Evolutionary conservation across 768 basidiomycete genomes (phyloP).

Genomic region (Tylopilus felleus): DNA sequence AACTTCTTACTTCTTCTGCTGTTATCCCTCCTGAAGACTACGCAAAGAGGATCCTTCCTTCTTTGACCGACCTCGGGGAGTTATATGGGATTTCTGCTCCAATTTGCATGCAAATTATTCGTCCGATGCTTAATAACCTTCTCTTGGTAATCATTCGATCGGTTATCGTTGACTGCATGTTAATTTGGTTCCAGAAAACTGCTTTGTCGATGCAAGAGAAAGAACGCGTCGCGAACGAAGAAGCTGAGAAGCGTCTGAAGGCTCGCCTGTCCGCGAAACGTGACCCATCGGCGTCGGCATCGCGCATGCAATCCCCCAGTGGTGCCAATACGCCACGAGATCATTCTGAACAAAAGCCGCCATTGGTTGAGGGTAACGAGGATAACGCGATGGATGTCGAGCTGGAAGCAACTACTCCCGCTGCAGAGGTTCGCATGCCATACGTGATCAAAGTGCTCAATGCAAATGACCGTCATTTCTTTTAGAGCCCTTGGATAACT

Average conservation of each 20-base stretch:
- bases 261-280: conserved; percentile 72
- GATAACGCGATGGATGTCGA: conserved; percentile 57
- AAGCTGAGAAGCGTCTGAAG: conserved; percentile 78
- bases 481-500: conserved; percentile 75
- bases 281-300: conserved; percentile 53
- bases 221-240: conserved; percentile 66
- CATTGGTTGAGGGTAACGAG: conserved; percentile 35
- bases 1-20: conserved; percentile 73
- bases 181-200: conserved; percentile 40
- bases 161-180: conserved; percentile 1
- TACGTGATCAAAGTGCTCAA: not conserved
- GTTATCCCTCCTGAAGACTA: conserved; percentile 72
- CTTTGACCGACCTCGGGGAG: conserved; percentile 67
- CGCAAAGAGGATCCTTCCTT: conserved; percentile 67
- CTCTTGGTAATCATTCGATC: conserved; percentile 48
- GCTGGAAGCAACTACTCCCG: conserved; percentile 23
- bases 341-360: conserved; percentile 20
- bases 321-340: conserved; percentile 31
- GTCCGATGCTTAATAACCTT: conserved; percentile 69
- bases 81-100: conserved; percentile 79
- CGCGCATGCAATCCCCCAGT: conserved; percentile 65
- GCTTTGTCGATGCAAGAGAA: conserved; percentile 66
- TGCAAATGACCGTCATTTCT: conserved; percentile 4
- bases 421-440: conserved; percentile 22
- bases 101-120: conserved; percentile 91